Base-by-base conservation (phyloP, 257 asterid genomes). In the Ilex asprella region DNA sequence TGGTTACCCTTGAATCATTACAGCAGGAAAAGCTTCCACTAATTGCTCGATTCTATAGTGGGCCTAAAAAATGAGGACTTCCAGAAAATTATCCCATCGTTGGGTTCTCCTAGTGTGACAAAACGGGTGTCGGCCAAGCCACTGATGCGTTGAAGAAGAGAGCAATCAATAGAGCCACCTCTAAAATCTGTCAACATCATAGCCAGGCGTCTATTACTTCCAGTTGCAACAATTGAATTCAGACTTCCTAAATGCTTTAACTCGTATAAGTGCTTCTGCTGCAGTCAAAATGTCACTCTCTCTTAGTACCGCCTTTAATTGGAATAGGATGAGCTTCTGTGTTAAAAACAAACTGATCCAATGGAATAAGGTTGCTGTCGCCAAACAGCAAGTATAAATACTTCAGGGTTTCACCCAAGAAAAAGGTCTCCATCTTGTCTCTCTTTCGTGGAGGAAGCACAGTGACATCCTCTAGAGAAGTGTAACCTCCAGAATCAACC, bases 261-360 rank as follows among this genome's bases (percentile, higher is more conserved):
- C 41, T 35, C 8, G 41, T 14, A 65, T 39, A 49, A 56, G 32
- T 31, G 31, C 59, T 47, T 66, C 55, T 63, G 14, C 59, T 39
- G 60, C 59, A 10, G 44, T 10, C 58, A 61, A 47, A 60, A 63
- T 58, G 35, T 78, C 80, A 78, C 59, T 66, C 70, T 57, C 61
- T 70, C 79, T 69, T 76, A 66, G 74, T 64, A 64, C 66, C 67
- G 65, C 76, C 74, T 21, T 63, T 75, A 68, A 86, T 81, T 13
- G 97, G 99, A 51, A 93, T 67, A 6, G 97, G 99, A 81, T 93
- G 99, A 74, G 97, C 96, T 79, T 93, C 96, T 49, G 94, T 89
- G 83, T 93, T 93, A 53, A 89, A 93, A 58, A 87, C 91, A 69
- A 79, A 93, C 86, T 81, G 78, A 78, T 87, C 95, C 83, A 89